A percentile compares a stretch with the other conserved stretches of the same genome.
phyloP scores from a whole-genome alignment of 768 basidiomycete species.

The Podaxis rugospora region DNA sequence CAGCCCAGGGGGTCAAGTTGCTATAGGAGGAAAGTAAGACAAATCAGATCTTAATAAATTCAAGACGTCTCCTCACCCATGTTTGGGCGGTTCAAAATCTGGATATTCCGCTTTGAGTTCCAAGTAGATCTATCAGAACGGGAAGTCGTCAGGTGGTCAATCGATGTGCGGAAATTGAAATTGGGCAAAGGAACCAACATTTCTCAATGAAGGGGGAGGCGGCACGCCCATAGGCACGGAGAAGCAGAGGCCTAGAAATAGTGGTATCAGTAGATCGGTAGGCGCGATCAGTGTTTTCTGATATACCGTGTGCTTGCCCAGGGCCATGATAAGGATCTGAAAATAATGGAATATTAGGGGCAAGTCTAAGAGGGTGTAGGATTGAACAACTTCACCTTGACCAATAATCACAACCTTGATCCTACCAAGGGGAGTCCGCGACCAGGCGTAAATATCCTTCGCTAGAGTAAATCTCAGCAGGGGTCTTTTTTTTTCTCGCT shows the following conservation, averaged over 20 bases:
- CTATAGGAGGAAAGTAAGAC: conserved; percentile 32
- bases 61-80: conserved; percentile 59
- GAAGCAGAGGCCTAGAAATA: conserved; percentile 69
- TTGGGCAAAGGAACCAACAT: conserved; percentile 41
- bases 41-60: conserved; percentile 2
- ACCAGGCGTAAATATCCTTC: conserved; percentile 88
- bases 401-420: conserved; percentile 88
- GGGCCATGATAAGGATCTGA: conserved; percentile 77
- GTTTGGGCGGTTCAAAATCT: conserved; percentile 70
- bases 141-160: conserved; percentile 5
- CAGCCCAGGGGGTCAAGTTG: conserved; percentile 76
- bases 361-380: not conserved
- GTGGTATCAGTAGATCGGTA: conserved; percentile 11
- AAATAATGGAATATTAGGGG: not conserved
- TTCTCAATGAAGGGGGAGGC: conserved; percentile 78
- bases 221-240: conserved; percentile 78
- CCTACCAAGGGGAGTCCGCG: conserved; percentile 77
- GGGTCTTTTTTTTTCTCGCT: not conserved
- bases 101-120: conserved; percentile 84
- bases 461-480: conserved; percentile 31
- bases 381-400: conserved; percentile 37
- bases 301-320: conserved; percentile 80
- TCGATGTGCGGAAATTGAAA: conserved; percentile 6
- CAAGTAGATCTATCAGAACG: conserved; percentile 64
- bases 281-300: not conserved